Base-by-base conservation (phyloP, 768 basidiomycete genomes). In the Leucocoprinus leucothites region DNA sequence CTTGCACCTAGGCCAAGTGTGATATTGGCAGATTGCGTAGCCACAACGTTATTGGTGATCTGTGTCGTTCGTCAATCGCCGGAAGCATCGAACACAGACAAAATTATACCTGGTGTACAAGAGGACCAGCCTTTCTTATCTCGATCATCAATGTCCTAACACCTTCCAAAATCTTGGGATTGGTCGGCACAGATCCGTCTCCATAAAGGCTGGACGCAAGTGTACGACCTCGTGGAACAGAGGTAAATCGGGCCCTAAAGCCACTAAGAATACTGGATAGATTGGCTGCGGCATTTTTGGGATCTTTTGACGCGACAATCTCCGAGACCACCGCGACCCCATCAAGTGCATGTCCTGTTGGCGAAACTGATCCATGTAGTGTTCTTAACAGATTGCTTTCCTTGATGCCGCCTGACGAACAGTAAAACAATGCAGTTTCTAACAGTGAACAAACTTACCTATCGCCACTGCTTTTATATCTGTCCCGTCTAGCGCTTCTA, bases 261-360 rank as follows among this genome's bases (percentile, higher is more conserved):
- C 74, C 68, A 16, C 63, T 65, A 19, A 86, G 64, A n/a, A 74
- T 74, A 2, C 59, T 65, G 25, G 67, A 64, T 9, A 87, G 74
- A 38, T 62, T 71, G 40, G 64, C 67, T 0, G 91, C 81, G 1
- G 84, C 78, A 16, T 65, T 58, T 14, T 65, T 60, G 0, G 93
- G 92, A 3, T 81, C 71, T 1, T 57, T 31, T 0, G 91, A 87
- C 2, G 84, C 79, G 6, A 91, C 78, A 55, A 98, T 92, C 43
- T 93, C 91, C 19, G 91, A 94, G 38, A 97, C 87, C 48, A 97
- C 82, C 9, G 95, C 95, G 24, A 97, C 77, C 0, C 95, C 95
- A 55, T 91, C 86, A 14, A 96, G 72, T 1, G 74, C 51, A 53
- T 78, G 83, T 0, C 81, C 78, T 1, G 79, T 77, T 0, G 72